These are phyloP conservation scores for Fraxinus angustifolia DNA, from an alignment of 305 asterid genomes.

Conservation along the genomic window DNA sequence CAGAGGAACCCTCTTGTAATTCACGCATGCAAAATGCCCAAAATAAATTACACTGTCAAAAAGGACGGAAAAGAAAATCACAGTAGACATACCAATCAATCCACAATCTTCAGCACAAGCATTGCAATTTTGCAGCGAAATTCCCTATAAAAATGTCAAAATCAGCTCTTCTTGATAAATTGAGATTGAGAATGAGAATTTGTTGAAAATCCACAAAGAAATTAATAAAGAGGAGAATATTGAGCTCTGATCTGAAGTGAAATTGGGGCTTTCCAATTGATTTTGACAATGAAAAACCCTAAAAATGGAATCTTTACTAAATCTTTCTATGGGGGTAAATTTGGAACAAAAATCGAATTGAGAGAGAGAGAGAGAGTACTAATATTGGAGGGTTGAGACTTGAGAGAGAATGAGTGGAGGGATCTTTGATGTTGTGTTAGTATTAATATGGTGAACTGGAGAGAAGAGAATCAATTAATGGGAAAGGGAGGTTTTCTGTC, in stretches of 20 bases:
- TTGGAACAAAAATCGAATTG: conserved; percentile 21
- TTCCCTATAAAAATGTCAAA: conserved; percentile 13
- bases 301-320: conserved; percentile 24
- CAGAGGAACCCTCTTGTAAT: conserved; percentile 51
- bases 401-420: conserved; percentile 3
- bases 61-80: conserved; percentile 24
- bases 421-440: conserved; percentile 20
- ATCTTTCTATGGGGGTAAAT: neutral
- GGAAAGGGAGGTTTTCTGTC: conserved; percentile 27
- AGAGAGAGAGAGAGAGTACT: neutral
- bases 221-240: conserved; percentile 11
- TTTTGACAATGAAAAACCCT: conserved; percentile 28
- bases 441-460: conserved; percentile 17
- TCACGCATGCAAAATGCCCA: conserved; percentile 39
- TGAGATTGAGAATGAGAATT: conserved; percentile 12
- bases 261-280: conserved; percentile 18
- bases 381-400: conserved; percentile 18
- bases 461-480: conserved; percentile 18
- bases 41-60: conserved; percentile 1
- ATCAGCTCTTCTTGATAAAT: conserved; percentile 21
- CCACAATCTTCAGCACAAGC: conserved; percentile 9
- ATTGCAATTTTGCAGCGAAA: conserved; percentile 13
- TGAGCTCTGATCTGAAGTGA: conserved; percentile 26
- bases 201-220: conserved; percentile 20
- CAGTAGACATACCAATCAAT: conserved; percentile 23